These are phyloP conservation scores for Sporothrix luriei DNA, from an alignment of 2,329 filamentous ascomycete species.

Conservation along the genomic window DNA sequence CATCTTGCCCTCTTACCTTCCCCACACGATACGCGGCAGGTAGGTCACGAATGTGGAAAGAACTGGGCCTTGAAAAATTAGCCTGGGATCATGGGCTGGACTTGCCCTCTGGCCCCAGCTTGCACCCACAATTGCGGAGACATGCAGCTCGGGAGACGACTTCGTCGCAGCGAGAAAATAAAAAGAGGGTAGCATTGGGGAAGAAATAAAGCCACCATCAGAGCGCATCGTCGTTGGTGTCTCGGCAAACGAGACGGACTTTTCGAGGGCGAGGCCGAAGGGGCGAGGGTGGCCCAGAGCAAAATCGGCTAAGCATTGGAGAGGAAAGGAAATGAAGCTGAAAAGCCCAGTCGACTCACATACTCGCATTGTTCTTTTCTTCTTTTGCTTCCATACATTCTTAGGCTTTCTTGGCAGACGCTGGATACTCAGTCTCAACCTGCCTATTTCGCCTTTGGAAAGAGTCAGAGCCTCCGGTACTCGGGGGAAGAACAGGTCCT, in stretches of 20 bases:
- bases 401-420: conserved; percentile 18
- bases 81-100: conserved; percentile 1
- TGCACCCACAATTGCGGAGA: conserved; percentile 24
- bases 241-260: conserved; percentile 7
- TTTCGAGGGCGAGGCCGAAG: background rate
- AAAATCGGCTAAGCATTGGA: background rate
- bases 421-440: background rate
- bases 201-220: background rate
- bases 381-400: conserved; percentile 13
- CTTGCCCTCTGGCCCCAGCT: background rate
- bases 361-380: background rate
- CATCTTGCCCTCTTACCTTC: conserved; percentile 22
- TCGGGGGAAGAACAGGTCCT: background rate
- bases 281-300: background rate
- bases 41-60: conserved; percentile 5
- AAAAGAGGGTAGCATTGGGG: background rate
- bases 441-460: background rate
- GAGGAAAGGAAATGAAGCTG: background rate
- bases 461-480: conserved; percentile 10
- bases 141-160: conserved; percentile 15
- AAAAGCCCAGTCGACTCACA: background rate
- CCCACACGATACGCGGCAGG: conserved; percentile 29
- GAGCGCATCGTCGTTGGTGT: conserved; percentile 14
- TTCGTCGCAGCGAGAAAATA: background rate
- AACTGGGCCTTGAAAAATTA: background rate